A percentile compares a stretch with the other conserved stretches of the same genome.
These are phyloP conservation scores for Luffa acutangula DNA, from an alignment of 306 rosid genomes.

Conservation along the genomic window DNA sequence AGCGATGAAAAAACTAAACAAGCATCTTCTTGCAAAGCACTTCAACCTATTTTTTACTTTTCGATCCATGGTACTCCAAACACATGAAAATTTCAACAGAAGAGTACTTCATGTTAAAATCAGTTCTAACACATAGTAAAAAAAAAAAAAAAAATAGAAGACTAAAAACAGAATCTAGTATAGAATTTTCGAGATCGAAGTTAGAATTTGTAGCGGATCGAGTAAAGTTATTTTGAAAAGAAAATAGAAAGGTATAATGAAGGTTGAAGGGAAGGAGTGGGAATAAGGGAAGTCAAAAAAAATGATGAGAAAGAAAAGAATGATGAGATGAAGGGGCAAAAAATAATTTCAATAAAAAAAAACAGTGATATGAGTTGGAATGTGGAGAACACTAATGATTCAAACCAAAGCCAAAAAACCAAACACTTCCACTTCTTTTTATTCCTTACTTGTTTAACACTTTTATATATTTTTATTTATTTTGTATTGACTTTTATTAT, in stretches of 20 bases:
- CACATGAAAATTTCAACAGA: no score
- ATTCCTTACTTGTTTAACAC: background rate
- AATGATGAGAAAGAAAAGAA: background rate
- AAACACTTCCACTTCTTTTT: background rate
- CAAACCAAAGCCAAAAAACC: background rate
- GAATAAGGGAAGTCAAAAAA: background rate
- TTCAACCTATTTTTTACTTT: no score
- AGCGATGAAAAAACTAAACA: no score
- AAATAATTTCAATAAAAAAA: background rate
- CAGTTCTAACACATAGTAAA: no score
- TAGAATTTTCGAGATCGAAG: no score
- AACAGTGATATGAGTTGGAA: background rate
- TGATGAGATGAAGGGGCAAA: background rate
- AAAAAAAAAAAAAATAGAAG: no score
- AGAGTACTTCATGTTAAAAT: no score
- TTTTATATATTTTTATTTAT: background rate
- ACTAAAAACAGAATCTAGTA: no score
- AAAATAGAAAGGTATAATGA: background rate
- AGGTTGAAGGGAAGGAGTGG: background rate
- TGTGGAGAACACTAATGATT: background rate
- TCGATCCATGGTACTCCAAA: no score
- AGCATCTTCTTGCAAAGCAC: no score
- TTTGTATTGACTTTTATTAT: background rate
- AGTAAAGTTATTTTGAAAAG: background rate
- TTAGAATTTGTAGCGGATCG: no score